A percentile compares a stretch with the other conserved stretches of the same genome.
Evolutionary conservation across 345 rosid genomes (phyloP).

Genomic region (Lumnitzera littorea): DNA sequence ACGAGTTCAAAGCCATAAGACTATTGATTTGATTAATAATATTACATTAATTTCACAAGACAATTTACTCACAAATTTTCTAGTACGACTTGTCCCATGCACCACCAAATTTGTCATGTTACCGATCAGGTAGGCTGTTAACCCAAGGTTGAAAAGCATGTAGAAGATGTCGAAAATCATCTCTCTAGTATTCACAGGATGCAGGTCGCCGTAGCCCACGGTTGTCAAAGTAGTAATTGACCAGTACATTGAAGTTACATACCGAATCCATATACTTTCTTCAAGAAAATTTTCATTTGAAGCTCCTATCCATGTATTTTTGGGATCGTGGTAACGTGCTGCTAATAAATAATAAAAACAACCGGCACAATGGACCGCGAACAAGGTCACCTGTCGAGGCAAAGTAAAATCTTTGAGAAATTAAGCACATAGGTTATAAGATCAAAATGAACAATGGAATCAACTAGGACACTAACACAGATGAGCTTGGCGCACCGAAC

Average conservation of each 20-base stretch:
- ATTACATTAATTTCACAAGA: not conserved
- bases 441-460: not conserved
- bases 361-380: conserved; percentile 83
- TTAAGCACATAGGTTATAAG: not conserved
- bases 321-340: conserved; percentile 46
- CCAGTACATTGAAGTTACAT: conserved; percentile 92
- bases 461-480: conserved; percentile 48
- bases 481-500: conserved; percentile 89
- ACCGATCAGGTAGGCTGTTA: conserved; percentile 89
- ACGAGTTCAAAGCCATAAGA: not conserved
- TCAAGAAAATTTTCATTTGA: conserved; percentile 35
- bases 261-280: conserved; percentile 52
- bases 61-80: conserved; percentile 61
- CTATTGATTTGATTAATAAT: too few species aligned
- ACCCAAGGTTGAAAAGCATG: conserved; percentile 87
- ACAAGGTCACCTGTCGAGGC: conserved; percentile 67
- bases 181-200: conserved; percentile 77
- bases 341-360: conserved; percentile 91
- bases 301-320: conserved; percentile 68
- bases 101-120: conserved; percentile 98
- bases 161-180: conserved; percentile 86
- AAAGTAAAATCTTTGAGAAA: conserved; percentile 2
- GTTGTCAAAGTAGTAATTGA: conserved; percentile 92
- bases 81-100: conserved; percentile 88
- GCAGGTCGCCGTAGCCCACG: conserved; percentile 93